phyloP scores from a whole-genome alignment of 139 green algal species.

The Coccomyxa sp. region DNA sequence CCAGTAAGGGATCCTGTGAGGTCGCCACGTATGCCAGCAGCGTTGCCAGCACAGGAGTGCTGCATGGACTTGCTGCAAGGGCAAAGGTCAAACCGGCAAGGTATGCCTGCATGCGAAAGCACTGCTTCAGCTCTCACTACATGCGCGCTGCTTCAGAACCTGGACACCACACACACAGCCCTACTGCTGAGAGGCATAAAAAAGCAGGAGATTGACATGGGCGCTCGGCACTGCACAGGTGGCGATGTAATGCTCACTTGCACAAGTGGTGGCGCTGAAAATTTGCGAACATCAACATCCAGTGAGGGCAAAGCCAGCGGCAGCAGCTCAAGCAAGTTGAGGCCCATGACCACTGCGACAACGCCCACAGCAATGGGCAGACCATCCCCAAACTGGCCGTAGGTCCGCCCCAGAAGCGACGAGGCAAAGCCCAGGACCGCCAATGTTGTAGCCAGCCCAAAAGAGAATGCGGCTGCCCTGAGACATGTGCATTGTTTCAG shows the following conservation, averaged over 20 bases:
- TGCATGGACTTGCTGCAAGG: conserved; percentile 92
- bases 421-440: conserved; percentile 73
- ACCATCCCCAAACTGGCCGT: conserved; percentile 57
- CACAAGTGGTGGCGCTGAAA: conserved; percentile 22
- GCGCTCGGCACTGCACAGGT: neutral
- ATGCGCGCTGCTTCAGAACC: no score
- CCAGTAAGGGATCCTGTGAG: conserved; percentile 47
- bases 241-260: no score
- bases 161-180: no score
- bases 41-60: conserved; percentile 91
- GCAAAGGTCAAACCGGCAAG: conserved; percentile 88
- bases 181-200: neutral
- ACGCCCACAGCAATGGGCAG: conserved; percentile 44
- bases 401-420: conserved; percentile 67
- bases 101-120: conserved; percentile 63
- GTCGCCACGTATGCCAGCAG: conserved; percentile 88
- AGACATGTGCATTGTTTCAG: neutral
- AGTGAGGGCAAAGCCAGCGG: conserved; percentile 70
- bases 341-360: conserved; percentile 87
- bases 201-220: conserved; percentile 7
- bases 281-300: conserved; percentile 66
- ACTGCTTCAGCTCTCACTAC: no score
- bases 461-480: conserved; percentile 64
- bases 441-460: conserved; percentile 85
- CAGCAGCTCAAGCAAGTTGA: conserved; percentile 91